Evolutionary conservation across 202 grass and related monocot genomes (phyloP), one percentile per base, ranked within the genome.

Genomic region (Setaria italica): DNA sequence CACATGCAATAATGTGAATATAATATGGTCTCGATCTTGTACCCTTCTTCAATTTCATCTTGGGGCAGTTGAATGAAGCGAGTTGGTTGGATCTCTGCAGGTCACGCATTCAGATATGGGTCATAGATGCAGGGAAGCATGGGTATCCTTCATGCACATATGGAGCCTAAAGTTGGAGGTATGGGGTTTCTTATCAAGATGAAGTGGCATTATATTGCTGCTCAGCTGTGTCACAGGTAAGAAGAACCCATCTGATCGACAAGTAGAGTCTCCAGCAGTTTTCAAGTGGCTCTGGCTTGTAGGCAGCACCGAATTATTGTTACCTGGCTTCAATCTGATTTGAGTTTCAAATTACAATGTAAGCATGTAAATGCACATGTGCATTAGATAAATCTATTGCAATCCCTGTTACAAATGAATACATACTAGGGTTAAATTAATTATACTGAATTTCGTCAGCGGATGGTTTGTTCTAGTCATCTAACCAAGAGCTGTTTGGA

Each of bases 61-160:
- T 39, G 57, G 73, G 5, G 21, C 64, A 32, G 72, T 79, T 86
- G 59, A 82, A 83, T 86, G 59, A 86, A 83, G 73, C 39, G 58
- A 81, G 78, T 50, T 73, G 0, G 85, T 88, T 91, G 85, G 85
- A 88, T 85, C 85, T 91, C 85, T 91, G 85, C 56, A 85, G 78
- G 29, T 57, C 56, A 49, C 14, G 87, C 2, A 80, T 64, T 58
- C 74, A 42, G 35, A 66, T 43, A 42, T 5, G 6, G 39, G 39
- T 41, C 39, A 79, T 72, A 12, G 64, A 76, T 16, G 34, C 65
- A 85, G 21, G 45, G 33, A 60, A 15, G 70, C 25, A 60, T 81
- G 20, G 66, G 70, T 37, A 76, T 7, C 48, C 19, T 87, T 85
- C 76, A 9, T 46, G 43, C 39, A 41, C 39, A 41, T 41, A 77